These are phyloP conservation scores for Nasturtium officinale DNA, from an alignment of 345 rosid species.

Conservation along the genomic window DNA sequence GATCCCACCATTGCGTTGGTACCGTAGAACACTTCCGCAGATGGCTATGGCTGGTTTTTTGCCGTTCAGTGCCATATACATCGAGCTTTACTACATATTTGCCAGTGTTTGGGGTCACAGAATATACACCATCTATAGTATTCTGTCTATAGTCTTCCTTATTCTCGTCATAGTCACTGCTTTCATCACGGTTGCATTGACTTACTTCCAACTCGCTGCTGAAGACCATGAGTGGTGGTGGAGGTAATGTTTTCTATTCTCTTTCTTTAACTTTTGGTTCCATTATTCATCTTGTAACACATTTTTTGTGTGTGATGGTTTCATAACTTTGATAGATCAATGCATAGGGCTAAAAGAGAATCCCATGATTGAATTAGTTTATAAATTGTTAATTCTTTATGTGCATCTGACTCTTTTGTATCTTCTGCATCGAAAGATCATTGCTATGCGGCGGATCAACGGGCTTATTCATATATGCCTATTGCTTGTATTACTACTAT, in stretches of 20 bases:
- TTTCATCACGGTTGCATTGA: slow-evolving; percentile 59
- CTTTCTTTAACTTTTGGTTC: not conserved
- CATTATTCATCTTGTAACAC: not conserved
- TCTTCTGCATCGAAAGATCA: slow-evolving; percentile 41
- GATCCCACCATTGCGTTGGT: slow-evolving; percentile 60
- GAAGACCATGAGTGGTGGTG: slow-evolving; percentile 74
- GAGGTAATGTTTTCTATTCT: slow-evolving; percentile 46
- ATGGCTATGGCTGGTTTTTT: slow-evolving; percentile 72
- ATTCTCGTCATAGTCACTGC: slow-evolving; percentile 67
- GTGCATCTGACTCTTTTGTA: slow-evolving; percentile 6
- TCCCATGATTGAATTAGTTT: not conserved
- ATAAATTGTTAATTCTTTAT: not conserved
- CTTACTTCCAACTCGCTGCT: slow-evolving; percentile 64
- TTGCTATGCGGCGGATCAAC: slow-evolving; percentile 58
- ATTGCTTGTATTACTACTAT: slow-evolving; percentile 54
- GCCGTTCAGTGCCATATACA: slow-evolving; percentile 68
- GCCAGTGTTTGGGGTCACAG: slow-evolving; percentile 73
- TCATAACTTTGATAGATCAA: not conserved
- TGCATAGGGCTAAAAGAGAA: slow-evolving; percentile 1
- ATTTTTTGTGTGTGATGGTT: not conserved
- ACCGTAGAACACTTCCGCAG: slow-evolving; percentile 57
- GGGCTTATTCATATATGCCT: slow-evolving; percentile 49
- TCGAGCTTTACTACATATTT: slow-evolving; percentile 64
- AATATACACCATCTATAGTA: slow-evolving; percentile 64
- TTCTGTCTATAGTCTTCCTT: slow-evolving; percentile 63